Evolutionary conservation across 1,284 basidiomycete genomes (phyloP), one percentile per base, ranked within the genome.

Genomic region (Vanrija humicola): DNA sequence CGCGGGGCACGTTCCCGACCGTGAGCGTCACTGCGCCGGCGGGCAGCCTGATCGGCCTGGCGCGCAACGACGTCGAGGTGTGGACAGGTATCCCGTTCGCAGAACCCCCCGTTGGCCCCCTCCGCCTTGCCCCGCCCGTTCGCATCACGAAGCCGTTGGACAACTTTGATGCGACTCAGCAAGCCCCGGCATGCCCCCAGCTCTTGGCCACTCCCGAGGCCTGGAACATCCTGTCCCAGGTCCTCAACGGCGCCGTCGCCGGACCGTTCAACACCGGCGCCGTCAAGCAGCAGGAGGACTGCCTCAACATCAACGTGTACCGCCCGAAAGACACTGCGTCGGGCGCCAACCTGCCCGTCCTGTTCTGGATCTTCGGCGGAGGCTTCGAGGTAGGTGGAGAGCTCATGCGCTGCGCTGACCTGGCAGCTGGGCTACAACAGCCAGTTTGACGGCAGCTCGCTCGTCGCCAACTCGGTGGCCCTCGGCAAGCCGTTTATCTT

Each of bases 31-130:
- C 23, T 1, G 26, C 44, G 10, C 59, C 59, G 1, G 59, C 59
- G 14, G 59, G 59, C 21, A 50, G 28, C 23, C 23, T 61, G 18
- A 46, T 55, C 34, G 59, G 59, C 19, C 43, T 19, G 5, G 26
- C 38, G 23, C 6, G n/a, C 38, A 29, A 26, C 16, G 26, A 7
- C n/a, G 55, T 45, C 16, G 55, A 61, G 40, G 46, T 28, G 42
- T 62, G 52, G 19, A 50, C 48, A 5, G 86, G 86, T 1, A 82
- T 89, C 44, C 86, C 84, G 1, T 88, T 81, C 59, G 85, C 84
- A 14, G 72, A 82, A 56, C 78, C 85, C 7, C 86, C 63, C 16
- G 29, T 50, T 16, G 58, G 55, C 9, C 39, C 46, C 23, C 50
- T 52, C 19, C 59, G 64, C 26, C 60, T 61, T 19, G 78, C 75